phyloP scores from a whole-genome alignment of 306 rosid species.

The Sophora flavescens region DNA sequence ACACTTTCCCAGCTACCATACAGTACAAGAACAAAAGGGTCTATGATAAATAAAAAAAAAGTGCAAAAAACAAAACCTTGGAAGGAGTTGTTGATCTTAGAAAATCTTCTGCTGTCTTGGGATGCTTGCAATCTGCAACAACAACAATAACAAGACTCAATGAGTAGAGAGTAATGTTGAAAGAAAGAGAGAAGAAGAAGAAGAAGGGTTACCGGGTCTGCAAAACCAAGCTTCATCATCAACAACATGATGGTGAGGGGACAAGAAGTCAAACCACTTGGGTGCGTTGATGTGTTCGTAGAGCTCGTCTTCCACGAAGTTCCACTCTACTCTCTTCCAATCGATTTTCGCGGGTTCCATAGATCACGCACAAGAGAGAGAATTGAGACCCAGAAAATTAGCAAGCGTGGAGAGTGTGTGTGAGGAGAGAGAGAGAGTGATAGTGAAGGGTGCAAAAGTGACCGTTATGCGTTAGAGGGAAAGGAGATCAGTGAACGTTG shows the following conservation, averaged over 20 bases:
- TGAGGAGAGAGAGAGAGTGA: background rate
- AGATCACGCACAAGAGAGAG: background rate
- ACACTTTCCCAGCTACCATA: constrained; percentile 35
- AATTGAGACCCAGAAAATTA: constrained; percentile 18
- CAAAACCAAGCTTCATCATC: constrained; percentile 93
- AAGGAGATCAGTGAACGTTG: constrained; percentile 57
- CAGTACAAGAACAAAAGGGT: constrained; percentile 3
- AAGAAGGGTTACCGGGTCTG: constrained; percentile 62
- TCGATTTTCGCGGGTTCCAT: constrained; percentile 98
- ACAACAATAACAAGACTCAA: constrained; percentile 32
- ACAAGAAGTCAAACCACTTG: constrained; percentile 88
- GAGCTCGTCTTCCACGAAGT: constrained; percentile 73
- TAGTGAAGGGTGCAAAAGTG: constrained; percentile 48
- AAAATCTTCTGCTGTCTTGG: constrained; percentile 83
- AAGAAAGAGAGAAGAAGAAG: background rate
- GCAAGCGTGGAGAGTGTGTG: constrained; percentile 23
- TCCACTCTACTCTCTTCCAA: constrained; percentile 89
- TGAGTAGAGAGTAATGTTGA: background rate
- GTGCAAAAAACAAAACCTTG: constrained; percentile 61
- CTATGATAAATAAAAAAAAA: background rate
- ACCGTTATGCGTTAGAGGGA: constrained; percentile 59
- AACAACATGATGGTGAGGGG: constrained; percentile 44
- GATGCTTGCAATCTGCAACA: constrained; percentile 86
- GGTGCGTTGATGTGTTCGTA: constrained; percentile 94
- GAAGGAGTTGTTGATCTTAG: constrained; percentile 74